A percentile compares a stretch with the other conserved stretches of the same genome.
phyloP scores from a whole-genome alignment of 2,329 filamentous ascomycete species.

The Colletotrichum spaethianum region DNA sequence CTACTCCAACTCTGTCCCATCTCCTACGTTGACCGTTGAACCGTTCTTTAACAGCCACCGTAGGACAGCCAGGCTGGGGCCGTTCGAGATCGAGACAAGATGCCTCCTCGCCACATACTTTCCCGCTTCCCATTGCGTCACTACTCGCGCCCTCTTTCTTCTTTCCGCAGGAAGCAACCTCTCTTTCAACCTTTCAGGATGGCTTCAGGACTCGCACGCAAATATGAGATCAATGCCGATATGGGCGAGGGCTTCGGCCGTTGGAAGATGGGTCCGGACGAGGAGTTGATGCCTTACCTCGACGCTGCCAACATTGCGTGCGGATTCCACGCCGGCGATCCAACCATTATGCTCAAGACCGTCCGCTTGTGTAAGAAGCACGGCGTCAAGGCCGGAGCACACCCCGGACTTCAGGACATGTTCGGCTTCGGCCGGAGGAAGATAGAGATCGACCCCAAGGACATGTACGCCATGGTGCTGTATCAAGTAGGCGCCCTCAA shows the following conservation, averaged over 20 bases:
- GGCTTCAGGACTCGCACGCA: constrained; percentile 13
- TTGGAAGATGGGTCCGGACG: constrained; percentile 51
- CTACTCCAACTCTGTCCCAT: background rate
- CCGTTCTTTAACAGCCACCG: background rate
- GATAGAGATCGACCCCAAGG: constrained; percentile 70
- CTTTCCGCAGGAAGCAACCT: background rate
- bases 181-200: background rate
- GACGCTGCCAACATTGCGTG: constrained; percentile 76
- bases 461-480: constrained; percentile 69
- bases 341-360: constrained; percentile 74
- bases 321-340: constrained; percentile 73
- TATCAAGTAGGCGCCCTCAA: constrained; percentile 77
- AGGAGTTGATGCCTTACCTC: constrained; percentile 70
- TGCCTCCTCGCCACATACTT: background rate
- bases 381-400: constrained; percentile 71
- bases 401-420: constrained; percentile 76
- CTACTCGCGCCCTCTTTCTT: background rate
- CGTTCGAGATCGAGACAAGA: background rate
- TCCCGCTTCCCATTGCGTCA: background rate
- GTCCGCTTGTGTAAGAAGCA: constrained; percentile 70
- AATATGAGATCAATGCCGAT: constrained; percentile 62
- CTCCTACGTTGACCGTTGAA: background rate
- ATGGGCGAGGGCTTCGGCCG: constrained; percentile 67
- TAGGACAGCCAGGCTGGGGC: background rate
- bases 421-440: constrained; percentile 75